phyloP scores from a whole-genome alignment of 2,329 filamentous ascomycete species.

The Exophiala xenobiotica region DNA sequence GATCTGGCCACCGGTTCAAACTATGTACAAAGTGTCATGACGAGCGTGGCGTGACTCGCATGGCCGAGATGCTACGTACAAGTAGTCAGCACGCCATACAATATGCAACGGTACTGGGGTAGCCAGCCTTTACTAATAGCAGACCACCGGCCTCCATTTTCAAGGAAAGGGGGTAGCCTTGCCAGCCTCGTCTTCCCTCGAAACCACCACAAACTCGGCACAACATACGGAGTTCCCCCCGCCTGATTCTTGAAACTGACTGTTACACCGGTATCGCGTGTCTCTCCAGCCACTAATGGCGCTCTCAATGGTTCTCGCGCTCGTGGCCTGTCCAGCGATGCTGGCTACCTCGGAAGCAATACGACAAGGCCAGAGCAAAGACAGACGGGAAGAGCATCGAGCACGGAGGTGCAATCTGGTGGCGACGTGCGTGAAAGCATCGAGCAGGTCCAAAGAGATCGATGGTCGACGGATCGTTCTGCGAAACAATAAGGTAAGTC shows the following conservation, averaged over 20 bases:
- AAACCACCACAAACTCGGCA: too few relatives aligned
- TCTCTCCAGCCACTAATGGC: conserved; percentile 37
- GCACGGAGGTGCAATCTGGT: conserved; percentile 51
- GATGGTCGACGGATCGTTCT: conserved; percentile 48
- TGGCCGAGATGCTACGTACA: not conserved
- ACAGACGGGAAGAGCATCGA: conserved; percentile 51
- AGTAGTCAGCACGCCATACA: not conserved
- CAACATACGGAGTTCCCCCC: too few relatives aligned
- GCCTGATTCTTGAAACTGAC: too few relatives aligned
- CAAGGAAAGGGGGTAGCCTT: too few relatives aligned
- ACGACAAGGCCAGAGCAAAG: conserved; percentile 51
- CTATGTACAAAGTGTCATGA: not conserved
- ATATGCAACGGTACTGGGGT: too few relatives aligned
- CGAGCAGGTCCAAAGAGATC: conserved; percentile 45
- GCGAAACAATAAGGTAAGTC: conserved; percentile 44
- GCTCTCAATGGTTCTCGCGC: conserved; percentile 43
- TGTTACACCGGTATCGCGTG: not conserved
- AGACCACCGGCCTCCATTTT: too few relatives aligned
- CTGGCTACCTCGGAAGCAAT: conserved; percentile 52
- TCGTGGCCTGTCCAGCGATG: conserved; percentile 46
- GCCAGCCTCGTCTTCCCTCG: too few relatives aligned
- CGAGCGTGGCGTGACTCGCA: not conserved
- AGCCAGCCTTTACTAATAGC: too few relatives aligned
- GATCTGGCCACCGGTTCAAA: not conserved
- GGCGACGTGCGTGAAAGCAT: conserved; percentile 47